phyloP scores from a whole-genome alignment of 306 rosid species.

The Cucurbita maxima region DNA sequence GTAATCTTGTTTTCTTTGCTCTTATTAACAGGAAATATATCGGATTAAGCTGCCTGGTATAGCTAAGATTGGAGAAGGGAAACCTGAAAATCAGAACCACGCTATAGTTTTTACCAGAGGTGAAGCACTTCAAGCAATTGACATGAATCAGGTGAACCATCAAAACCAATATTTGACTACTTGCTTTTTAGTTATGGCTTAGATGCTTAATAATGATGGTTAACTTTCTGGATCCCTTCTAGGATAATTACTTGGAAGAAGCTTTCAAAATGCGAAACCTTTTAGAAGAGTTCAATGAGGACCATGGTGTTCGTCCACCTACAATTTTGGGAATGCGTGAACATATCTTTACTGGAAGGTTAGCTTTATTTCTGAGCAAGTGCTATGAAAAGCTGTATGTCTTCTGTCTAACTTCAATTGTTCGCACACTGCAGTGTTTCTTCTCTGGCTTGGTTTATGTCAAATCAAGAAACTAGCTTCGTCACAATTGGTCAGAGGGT shows the following conservation, averaged over 20 bases:
- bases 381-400: not conserved
- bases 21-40: conserved; percentile 63
- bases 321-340: conserved; percentile 95
- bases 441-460: conserved; percentile 98
- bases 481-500: conserved; percentile 96
- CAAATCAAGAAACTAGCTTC: conserved; percentile 94
- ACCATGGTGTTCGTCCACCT: conserved; percentile 92
- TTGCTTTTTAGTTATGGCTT: conserved; percentile 8
- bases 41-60: conserved; percentile 83
- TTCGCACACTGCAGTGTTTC: conserved; percentile 58
- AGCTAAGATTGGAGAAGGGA: conserved; percentile 92
- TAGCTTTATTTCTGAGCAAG: conserved; percentile 10
- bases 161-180: conserved; percentile 9
- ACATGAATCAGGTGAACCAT: conserved; percentile 82
- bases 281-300: conserved; percentile 86
- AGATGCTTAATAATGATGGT: conserved; percentile 15
- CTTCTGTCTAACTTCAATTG: not conserved
- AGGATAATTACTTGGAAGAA: conserved; percentile 98
- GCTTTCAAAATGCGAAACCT: conserved; percentile 97
- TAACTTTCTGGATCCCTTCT: conserved; percentile 16
- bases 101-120: conserved; percentile 88
- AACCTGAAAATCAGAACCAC: conserved; percentile 98
- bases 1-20: conserved; percentile 17
- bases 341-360: conserved; percentile 98
- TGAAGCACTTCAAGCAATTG: conserved; percentile 94